Evolutionary conservation across 2,329 filamentous ascomycete genomes (phyloP).

Genomic region (Pseudogymnoascus sp.): DNA sequence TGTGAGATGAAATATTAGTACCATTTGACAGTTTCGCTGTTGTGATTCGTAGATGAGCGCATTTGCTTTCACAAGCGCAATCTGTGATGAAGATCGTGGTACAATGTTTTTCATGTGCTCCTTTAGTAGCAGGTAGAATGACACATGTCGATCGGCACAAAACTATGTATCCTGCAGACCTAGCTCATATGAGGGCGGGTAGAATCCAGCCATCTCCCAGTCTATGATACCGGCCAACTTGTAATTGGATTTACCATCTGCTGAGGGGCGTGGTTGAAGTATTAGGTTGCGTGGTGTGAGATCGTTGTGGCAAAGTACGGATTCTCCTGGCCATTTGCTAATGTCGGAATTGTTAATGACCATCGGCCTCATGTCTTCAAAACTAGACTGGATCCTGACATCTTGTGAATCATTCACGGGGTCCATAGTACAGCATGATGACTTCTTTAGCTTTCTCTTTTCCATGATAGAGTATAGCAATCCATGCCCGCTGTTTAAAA

Average conservation of each 20-base stretch:
- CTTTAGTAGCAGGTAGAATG: conserved; percentile 15
- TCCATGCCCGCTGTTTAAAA: conserved; percentile 11
- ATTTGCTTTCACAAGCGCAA: conserved; percentile 17
- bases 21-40: conserved; percentile 14
- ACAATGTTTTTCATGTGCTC: conserved; percentile 10
- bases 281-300: conserved; percentile 21
- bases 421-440: conserved; percentile 14
- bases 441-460: conserved; percentile 12
- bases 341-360: conserved; percentile 19
- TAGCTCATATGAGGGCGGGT: conserved; percentile 20
- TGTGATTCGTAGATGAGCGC: conserved; percentile 20
- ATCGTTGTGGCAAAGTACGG: conserved; percentile 23
- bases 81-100: conserved; percentile 15
- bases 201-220: conserved; percentile 23
- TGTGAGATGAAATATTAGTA: conserved; percentile 18
- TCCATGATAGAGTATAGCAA: conserved; percentile 14
- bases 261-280: conserved; percentile 10
- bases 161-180: conserved; percentile 22
- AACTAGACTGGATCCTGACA: conserved; percentile 11
- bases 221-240: conserved; percentile 21
- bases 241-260: conserved; percentile 15
- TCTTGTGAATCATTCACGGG: conserved; percentile 12
- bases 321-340: conserved; percentile 20
- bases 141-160: conserved; percentile 16
- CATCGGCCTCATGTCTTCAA: conserved; percentile 17